Evolutionary conservation across 345 rosid species (phyloP).

Genomic region (Corymbia maculata): DNA sequence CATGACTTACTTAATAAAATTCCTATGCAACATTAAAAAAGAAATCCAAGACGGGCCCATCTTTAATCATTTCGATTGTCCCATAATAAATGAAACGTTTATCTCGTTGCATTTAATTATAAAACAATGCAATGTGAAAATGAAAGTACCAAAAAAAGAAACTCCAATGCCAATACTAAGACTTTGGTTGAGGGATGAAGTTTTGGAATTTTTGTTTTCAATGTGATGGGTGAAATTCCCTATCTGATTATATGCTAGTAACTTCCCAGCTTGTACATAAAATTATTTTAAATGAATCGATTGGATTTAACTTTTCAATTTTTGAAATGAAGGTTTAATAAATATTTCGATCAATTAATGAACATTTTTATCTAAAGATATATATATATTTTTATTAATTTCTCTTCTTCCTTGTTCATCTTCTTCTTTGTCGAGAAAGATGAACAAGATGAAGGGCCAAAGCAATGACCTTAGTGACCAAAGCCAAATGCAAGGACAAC

Average conservation of each 20-base stretch:
- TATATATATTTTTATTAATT: accelerated
- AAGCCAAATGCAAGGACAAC: background rate
- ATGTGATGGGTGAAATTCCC: background rate
- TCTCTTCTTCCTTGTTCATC: background rate
- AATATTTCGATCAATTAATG: background rate
- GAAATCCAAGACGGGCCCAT: background rate
- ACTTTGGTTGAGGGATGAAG: background rate
- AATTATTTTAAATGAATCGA: background rate
- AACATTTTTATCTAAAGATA: background rate
- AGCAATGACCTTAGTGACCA: background rate
- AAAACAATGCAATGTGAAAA: background rate
- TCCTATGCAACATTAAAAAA: background rate
- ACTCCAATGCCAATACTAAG: background rate
- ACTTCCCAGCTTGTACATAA: background rate
- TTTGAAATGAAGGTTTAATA: background rate
- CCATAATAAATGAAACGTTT: background rate
- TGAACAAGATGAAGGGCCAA: background rate
- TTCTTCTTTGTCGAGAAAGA: background rate
- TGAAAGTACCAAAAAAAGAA: background rate
- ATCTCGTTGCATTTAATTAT: background rate
- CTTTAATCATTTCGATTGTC: background rate
- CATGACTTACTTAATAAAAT: background rate
- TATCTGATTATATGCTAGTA: background rate
- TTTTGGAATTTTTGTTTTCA: background rate
- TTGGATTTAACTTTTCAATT: background rate